Evolutionary conservation across 1,284 basidiomycete genomes (phyloP).

Genomic region (Pseudozyma hubeiensis): DNA sequence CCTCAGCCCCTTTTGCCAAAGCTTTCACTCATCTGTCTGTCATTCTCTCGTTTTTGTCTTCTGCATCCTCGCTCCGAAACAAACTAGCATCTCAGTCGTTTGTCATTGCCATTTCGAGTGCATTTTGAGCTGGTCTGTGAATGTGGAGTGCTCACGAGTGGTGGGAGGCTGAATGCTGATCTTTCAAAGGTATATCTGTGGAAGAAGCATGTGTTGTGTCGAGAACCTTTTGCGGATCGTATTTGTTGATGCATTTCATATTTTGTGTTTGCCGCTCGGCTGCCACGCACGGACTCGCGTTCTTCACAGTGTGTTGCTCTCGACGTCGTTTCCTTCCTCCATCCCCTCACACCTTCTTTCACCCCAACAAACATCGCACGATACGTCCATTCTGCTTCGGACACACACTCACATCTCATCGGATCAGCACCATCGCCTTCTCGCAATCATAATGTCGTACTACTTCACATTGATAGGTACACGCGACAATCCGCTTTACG

Average conservation of each 20-base stretch:
- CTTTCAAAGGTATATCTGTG: too few species aligned
- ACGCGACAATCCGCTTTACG: slow-evolving; percentile 66
- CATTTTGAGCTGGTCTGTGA: too few species aligned
- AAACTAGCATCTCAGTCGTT: too few species aligned
- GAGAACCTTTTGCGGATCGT: too few species aligned
- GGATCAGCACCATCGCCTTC: too few species aligned
- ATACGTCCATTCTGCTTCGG: too few species aligned
- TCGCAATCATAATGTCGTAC: slow-evolving; percentile 45
- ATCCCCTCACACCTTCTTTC: not conserved
- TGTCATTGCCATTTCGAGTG: too few species aligned
- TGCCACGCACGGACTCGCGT: not conserved
- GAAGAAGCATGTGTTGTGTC: too few species aligned
- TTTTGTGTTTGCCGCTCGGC: not conserved
- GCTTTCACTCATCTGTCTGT: not conserved
- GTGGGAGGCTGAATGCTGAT: too few species aligned
- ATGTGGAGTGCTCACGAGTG: too few species aligned
- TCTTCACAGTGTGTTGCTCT: not conserved
- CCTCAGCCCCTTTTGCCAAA: not conserved
- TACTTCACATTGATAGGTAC: slow-evolving; percentile 66
- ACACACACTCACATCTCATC: too few species aligned
- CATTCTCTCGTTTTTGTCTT: not conserved
- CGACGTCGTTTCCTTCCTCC: not conserved
- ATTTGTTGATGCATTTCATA: too few species aligned
- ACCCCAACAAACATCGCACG: not conserved
- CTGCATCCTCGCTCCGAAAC: not conserved